These are phyloP conservation scores for Ploettnerulaceae sp. DNA, from an alignment of 2,329 filamentous ascomycete genomes.

Conservation along the genomic window DNA sequence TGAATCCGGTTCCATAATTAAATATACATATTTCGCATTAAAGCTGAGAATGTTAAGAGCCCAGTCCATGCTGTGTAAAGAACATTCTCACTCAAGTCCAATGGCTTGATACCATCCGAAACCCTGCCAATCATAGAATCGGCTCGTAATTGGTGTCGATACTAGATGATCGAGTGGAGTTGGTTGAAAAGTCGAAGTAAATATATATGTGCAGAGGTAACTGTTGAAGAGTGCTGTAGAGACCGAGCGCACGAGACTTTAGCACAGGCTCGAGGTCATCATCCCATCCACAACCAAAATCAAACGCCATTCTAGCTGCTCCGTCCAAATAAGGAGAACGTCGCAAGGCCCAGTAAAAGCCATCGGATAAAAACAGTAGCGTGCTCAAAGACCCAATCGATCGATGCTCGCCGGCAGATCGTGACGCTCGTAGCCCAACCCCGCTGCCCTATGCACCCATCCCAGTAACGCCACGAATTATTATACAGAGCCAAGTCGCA, in stretches of 20 bases:
- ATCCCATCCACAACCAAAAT: conserved; percentile 21
- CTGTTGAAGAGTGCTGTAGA: conserved; percentile 10
- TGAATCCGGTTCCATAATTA: conserved; percentile 6
- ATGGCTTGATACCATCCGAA: conserved; percentile 5
- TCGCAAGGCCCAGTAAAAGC: conserved; percentile 20
- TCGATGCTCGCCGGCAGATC: conserved; percentile 35
- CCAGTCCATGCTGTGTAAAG: conserved; percentile 12
- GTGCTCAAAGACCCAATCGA: conserved; percentile 29
- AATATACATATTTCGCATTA: conserved; percentile 13
- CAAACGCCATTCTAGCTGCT: conserved; percentile 22
- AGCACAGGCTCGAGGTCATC: conserved; percentile 31
- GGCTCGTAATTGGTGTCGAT: conserved; percentile 6
- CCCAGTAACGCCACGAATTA: conserved; percentile 29
- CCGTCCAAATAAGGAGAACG: conserved; percentile 22
- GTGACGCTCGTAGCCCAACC: conserved; percentile 25
- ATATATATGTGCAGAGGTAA: conserved; percentile 17
- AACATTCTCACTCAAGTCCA: conserved; percentile 5
- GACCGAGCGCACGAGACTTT: conserved; percentile 33
- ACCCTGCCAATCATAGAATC: conserved; percentile 6
- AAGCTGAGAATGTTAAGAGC: conserved; percentile 12
- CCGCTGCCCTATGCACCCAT: conserved; percentile 26
- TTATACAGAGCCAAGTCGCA: conserved; percentile 76
- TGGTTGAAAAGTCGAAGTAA: conserved; percentile 6
- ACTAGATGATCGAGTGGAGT: conserved; percentile 14
- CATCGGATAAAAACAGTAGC: conserved; percentile 27